Base-by-base conservation (phyloP, 768 basidiomycete genomes). In the Termitomyces bulborhizus region DNA sequence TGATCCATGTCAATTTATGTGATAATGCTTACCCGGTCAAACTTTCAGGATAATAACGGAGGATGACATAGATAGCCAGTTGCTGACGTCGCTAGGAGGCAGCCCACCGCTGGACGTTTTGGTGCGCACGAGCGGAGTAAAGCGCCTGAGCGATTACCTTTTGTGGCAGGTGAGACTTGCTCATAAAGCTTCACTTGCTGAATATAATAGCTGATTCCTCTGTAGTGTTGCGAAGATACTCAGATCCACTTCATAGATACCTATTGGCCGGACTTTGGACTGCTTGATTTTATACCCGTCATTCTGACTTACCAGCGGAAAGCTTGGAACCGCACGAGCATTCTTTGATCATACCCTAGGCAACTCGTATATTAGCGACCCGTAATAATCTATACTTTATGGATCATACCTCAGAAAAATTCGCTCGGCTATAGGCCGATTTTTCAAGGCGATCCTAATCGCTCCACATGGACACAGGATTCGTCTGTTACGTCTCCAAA, bases 181-280 rank as follows among this genome's bases (percentile, higher is more conserved):
- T 26, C 24, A 13, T 36, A 7, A 32, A 13, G 55, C n/a, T 48
- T 31, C 6, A 32, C 21, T 46, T 57, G 4, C n/a, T 60, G 57
- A 3, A 59, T 21, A 21, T 21, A 21, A n/a, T 49, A 27, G 18
- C 21, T 31, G n/a, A 37, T n/a, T 4, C 36, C 55, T 51, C 13
- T 54, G 7, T 63, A 97, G 92, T 85, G 85, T 58, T 86, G 79
- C 51, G 86, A 95, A 63, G 68, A 88, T 59, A 92, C 93, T 0
- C 92, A 95, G 61, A 70, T 99, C 8, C 92, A 98, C 64, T 94
- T 97, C 68, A 79, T 84, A 18, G 72, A 82, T 13, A 81, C 83
- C 0, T 93, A 87, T 64, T 99, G 97, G 97, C 97, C 97, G 0
- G 87, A 94, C 53, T 96, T 97, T 64, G 90, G 93, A 4, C 66